Evolutionary conservation across 2,329 filamentous ascomycete genomes (phyloP).

Genomic region (Grosmannia penicillata): DNA sequence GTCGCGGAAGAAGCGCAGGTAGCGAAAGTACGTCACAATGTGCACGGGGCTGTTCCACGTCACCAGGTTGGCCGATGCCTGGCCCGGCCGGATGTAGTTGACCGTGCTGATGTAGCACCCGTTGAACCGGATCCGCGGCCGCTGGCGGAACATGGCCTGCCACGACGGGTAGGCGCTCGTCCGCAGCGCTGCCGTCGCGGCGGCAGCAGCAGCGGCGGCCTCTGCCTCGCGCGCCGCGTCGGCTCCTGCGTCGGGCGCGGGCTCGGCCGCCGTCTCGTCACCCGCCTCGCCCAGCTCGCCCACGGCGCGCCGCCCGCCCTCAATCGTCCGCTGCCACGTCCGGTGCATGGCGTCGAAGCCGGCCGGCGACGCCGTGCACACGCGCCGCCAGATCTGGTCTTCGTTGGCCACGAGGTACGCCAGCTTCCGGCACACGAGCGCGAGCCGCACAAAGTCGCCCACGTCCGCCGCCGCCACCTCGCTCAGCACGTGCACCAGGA

Average conservation of each 20-base stretch:
- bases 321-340: slow-evolving; percentile 48
- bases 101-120: slow-evolving; percentile 94
- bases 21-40: slow-evolving; percentile 96
- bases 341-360: slow-evolving; percentile 80
- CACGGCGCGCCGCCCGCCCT: slow-evolving; percentile 35
- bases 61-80: slow-evolving; percentile 51
- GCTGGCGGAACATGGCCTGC: slow-evolving; percentile 60
- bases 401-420: slow-evolving; percentile 77
- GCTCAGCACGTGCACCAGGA: slow-evolving; percentile 64
- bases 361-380: slow-evolving; percentile 55
- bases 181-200: slow-evolving; percentile 26
- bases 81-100: slow-evolving; percentile 81
- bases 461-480: slow-evolving; percentile 62
- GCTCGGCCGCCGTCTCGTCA: background rate
- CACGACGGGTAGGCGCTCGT: slow-evolving; percentile 28
- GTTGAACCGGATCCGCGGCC: slow-evolving; percentile 83
- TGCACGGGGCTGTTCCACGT: slow-evolving; percentile 76
- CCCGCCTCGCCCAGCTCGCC: background rate
- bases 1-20: slow-evolving; percentile 87
- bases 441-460: slow-evolving; percentile 58
- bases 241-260: slow-evolving; percentile 4
- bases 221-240: slow-evolving; percentile 6
- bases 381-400: slow-evolving; percentile 69
- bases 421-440: slow-evolving; percentile 73
- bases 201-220: slow-evolving; percentile 2